Evolutionary conservation across 108 stramenopile genomes (phyloP), one percentile per base, ranked within the genome.

Genomic region (Conticribra weissflogii): DNA sequence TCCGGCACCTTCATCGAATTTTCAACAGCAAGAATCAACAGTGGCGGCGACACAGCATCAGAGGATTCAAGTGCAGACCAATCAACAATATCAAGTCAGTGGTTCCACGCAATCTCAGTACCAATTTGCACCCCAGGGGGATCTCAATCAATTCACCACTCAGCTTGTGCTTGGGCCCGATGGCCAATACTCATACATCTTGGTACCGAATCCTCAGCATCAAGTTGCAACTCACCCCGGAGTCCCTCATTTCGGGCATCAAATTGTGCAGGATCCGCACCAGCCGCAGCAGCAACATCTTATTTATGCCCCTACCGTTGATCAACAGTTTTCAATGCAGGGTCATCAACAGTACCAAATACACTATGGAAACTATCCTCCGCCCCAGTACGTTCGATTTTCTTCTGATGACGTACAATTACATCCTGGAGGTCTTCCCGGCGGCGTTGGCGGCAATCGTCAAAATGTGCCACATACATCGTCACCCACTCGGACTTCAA

Each of bases 91-190:
- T 12, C 52, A 29, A 71, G 41, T 49, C 18, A 19, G 23, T 45
- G 52, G 41, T 8, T 72, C 52, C 21, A 0, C 24, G 7, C 55
- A 68, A 51, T 46, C 59, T 68, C 78, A 73, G 44, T 64, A 36
- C 36, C 62, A 46, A 31, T 14, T 71, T 36, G 56, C 66, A 19
- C 46, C 45, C 2, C 67, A 71, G 41, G 47, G 36, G 14, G 71
- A 64, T 41, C 25, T 71, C 24, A 68, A 64, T 47, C 72, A 74
- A 56, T 56, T 44, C 49, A 46, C 67, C 5, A 55, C 74, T 33
- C 88, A 90, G 61, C 74, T 92, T 33, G 81, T 88, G 23, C 36
- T 92, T 17, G 91, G 88, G 0, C 91, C 82, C 16, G 88, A 89
- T 75, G 92, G 92, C n/a, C 82, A 86, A 22, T 90, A 87, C 61